Conservation (phyloP, 257 asterid genomes). For the Petunia secreta region DNA sequence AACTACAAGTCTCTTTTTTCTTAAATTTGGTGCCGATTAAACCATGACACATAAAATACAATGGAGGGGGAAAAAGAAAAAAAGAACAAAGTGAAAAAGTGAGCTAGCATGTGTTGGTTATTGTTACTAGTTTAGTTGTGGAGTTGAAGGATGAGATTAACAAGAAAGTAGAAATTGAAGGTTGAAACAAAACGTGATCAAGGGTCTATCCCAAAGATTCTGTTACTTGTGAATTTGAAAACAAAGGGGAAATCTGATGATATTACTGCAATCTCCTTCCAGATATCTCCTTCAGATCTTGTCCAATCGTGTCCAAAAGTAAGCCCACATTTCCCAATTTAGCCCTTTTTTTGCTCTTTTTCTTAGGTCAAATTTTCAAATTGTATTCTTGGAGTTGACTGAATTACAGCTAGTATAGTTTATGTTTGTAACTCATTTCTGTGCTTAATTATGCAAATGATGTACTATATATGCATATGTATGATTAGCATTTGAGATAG, state of each 20-base stretch:
- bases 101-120: too few relatives aligned
- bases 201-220: not conserved
- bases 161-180: not conserved
- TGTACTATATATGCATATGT: not conserved
- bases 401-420: not conserved
- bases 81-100: too few relatives aligned
- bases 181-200: not conserved
- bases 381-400: not conserved
- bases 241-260: constrained; percentile 52
- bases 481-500: not conserved
- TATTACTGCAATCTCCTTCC: constrained; percentile 84
- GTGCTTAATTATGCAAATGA: constrained; percentile 5
- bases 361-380: not conserved
- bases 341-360: not conserved
- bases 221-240: not conserved
- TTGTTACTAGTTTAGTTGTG: too few relatives aligned
- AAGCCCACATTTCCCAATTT: constrained; percentile 32
- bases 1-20: too few relatives aligned
- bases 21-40: too few relatives aligned
- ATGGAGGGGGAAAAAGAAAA: too few relatives aligned
- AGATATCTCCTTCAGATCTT: constrained; percentile 90
- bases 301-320: constrained; percentile 78
- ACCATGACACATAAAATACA: too few relatives aligned
- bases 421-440: not conserved
- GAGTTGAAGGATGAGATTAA: too few relatives aligned